Conservation (phyloP, 1,139 yeast genomes). For the Kodamaea alishanica region DNA sequence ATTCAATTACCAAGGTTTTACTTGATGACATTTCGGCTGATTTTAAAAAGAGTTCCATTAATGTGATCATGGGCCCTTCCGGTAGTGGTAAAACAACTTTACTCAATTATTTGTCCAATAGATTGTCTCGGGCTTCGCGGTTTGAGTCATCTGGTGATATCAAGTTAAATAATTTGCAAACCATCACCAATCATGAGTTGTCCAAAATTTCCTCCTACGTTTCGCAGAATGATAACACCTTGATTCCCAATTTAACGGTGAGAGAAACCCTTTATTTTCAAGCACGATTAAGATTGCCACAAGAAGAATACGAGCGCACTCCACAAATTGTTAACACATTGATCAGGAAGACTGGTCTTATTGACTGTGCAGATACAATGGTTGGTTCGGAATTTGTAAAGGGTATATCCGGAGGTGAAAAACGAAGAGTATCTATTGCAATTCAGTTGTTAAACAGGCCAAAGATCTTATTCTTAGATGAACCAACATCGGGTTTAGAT, state of each 20-base stretch:
- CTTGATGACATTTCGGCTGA: conserved; percentile 51
- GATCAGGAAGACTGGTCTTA: conserved; percentile 64
- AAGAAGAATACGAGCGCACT: conserved; percentile 29
- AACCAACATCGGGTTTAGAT: conserved; percentile 87
- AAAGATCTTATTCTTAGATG: conserved; percentile 70
- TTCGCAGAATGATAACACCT: conserved; percentile 73
- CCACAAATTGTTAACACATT: conserved; percentile 46
- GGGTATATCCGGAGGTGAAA: conserved; percentile 87
- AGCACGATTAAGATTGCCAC: conserved; percentile 59
- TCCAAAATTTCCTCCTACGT: conserved; percentile 63
- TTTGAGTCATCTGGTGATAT: conserved; percentile 25
- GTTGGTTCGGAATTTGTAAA: conserved; percentile 71
- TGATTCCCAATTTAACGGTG: conserved; percentile 69
- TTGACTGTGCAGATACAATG: conserved; percentile 73
- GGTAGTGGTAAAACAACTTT: conserved; percentile 84
- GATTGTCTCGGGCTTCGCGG: conserved; percentile 47
- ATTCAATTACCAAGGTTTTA: conserved; percentile 20
- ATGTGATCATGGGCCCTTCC: conserved; percentile 87
- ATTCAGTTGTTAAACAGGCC: conserved; percentile 72
- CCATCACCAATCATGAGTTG: conserved; percentile 40
- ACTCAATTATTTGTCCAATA: conserved; percentile 61
- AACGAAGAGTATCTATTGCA: conserved; percentile 78
- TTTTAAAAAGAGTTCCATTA: conserved; percentile 61
- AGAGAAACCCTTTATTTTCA: conserved; percentile 71
- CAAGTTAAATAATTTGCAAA: conserved; percentile 24